phyloP scores from a whole-genome alignment of 177 flowering plant genomes.

The Vitis hybrid region DNA sequence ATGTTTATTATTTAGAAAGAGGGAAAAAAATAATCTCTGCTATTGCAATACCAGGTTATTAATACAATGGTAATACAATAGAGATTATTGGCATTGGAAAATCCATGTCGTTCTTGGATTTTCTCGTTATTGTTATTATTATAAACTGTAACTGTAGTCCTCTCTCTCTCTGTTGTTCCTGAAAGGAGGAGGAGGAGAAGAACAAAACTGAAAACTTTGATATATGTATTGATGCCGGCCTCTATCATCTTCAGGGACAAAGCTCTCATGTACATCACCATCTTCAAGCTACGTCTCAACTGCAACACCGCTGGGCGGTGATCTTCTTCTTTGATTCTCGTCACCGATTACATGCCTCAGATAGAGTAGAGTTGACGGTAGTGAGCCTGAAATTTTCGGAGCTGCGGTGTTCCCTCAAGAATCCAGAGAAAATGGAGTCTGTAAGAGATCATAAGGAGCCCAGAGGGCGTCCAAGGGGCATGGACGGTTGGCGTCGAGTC shows the following conservation, averaged over 20 bases:
- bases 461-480: constrained; percentile 92
- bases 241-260: neutral
- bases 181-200: no score
- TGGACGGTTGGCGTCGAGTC: constrained; percentile 70
- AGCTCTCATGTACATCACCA: neutral
- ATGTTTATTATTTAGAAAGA: no score
- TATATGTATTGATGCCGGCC: neutral
- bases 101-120: no score
- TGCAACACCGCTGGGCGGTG: no score
- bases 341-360: constrained; percentile 1
- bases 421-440: constrained; percentile 65
- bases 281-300: neutral
- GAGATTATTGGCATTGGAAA: no score
- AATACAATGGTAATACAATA: no score
- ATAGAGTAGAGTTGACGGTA: neutral
- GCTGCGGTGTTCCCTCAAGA: constrained; percentile 27
- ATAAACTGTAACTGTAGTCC: no score
- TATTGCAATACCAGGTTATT: no score
- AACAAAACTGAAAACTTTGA: no score
- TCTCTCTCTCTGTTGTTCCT: no score
- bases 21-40: no score
- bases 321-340: neutral
- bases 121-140: no score
- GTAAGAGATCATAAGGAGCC: constrained; percentile 90
- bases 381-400: neutral